phyloP scores from a whole-genome alignment of 352 stramenopile species.

The Phytophthora lateralis region DNA sequence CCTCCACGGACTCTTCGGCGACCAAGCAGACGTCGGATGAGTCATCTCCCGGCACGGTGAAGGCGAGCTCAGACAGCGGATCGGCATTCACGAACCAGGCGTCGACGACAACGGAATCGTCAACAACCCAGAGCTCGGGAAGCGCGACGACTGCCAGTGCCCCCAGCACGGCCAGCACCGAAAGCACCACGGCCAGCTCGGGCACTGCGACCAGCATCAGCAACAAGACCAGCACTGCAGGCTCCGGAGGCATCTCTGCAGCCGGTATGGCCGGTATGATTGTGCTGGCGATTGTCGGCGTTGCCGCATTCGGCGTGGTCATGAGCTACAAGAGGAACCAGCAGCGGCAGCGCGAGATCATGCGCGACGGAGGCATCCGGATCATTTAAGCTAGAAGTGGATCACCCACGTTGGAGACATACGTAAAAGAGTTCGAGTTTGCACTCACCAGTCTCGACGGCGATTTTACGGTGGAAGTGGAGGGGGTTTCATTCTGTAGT shows the following conservation, averaged over 20 bases:
- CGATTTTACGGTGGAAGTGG: slow-evolving; percentile 1
- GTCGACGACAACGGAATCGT: slow-evolving; percentile 23
- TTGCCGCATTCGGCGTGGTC: slow-evolving; percentile 58
- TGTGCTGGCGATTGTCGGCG: slow-evolving; percentile 56
- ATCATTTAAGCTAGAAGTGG: slow-evolving; percentile 38
- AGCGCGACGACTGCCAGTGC: slow-evolving; percentile 6
- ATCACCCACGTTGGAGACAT: slow-evolving; percentile 3
- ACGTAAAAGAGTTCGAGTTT: slow-evolving; percentile 23
- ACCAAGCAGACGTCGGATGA: slow-evolving; percentile 22
- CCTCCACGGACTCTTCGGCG: slow-evolving; percentile 15
- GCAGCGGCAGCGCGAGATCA: slow-evolving; percentile 75
- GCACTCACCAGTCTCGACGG: slow-evolving; percentile 20
- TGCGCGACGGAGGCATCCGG: slow-evolving; percentile 63
- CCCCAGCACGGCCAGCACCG: slow-evolving; percentile 10
- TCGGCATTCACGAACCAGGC: slow-evolving; percentile 42
- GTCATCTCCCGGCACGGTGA: slow-evolving; percentile 36
- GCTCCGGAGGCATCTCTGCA: slow-evolving; percentile 42
- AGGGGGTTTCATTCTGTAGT: slow-evolving; percentile 1
- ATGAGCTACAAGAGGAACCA: slow-evolving; percentile 85
- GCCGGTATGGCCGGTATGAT: slow-evolving; percentile 62
- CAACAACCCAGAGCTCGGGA: slow-evolving; percentile 13
- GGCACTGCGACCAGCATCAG: slow-evolving; percentile 29
- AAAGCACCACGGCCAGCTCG: slow-evolving; percentile 16
- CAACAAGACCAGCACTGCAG: slow-evolving; percentile 50
- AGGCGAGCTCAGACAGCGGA: slow-evolving; percentile 39